Conservation (phyloP, 2,329 filamentous ascomycete genomes). For the Fusarium neocosmosporiellum region DNA sequence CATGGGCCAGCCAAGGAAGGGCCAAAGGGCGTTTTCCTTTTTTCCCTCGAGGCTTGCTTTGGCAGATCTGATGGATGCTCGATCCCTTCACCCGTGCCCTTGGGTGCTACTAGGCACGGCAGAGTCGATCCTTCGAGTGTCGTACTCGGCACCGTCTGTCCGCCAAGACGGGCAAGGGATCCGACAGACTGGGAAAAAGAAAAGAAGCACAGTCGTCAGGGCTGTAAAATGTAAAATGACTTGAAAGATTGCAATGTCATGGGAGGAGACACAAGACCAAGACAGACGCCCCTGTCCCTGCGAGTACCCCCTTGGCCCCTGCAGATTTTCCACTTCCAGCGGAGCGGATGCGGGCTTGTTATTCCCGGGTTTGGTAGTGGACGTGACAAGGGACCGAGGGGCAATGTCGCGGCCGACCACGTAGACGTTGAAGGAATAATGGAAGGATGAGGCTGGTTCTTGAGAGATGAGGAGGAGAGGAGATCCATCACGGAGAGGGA, state of each 20-base stretch:
- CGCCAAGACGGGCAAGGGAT: not conserved
- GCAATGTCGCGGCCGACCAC: not conserved
- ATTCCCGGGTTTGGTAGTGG: conserved; percentile 25
- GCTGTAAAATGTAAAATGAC: not conserved
- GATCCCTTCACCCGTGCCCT: not conserved
- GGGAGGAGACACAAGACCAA: not conserved
- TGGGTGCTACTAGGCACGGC: not conserved
- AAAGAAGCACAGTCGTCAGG: not conserved
- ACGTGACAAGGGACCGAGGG: not conserved
- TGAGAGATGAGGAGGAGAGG: not conserved
- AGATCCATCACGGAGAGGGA: not conserved
- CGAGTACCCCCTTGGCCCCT: conserved; percentile 23
- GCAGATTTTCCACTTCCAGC: conserved; percentile 2
- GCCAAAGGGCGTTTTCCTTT: conserved; percentile 7
- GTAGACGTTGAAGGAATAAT: not conserved
- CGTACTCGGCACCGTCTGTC: not conserved
- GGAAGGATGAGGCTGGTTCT: not conserved
- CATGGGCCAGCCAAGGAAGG: not conserved
- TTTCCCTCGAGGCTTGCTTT: not conserved
- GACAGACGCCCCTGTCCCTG: conserved; percentile 8
- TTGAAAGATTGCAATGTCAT: not conserved
- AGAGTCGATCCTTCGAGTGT: not conserved
- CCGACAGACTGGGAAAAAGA: not conserved
- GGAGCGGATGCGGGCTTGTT: conserved; percentile 14
- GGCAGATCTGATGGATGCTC: not conserved